Percentiles rank a stretch among this genome's conserved stretches.
phyloP scores from a whole-genome alignment of 202 grass and related monocot species.

The Panicum hallii region DNA sequence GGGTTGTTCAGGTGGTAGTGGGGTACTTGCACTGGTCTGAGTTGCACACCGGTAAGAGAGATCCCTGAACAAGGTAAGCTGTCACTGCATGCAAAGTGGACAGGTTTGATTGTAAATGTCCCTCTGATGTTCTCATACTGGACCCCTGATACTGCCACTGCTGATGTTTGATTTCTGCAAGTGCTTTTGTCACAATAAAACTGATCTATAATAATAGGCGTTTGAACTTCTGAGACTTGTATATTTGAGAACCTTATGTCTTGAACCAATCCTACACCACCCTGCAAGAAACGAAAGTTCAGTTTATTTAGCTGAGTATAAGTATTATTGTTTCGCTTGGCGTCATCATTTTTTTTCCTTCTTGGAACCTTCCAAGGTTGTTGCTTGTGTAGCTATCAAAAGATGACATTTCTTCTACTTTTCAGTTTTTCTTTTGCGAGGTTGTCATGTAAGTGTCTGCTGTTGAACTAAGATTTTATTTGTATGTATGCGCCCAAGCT shows the following conservation, averaged over 20 bases:
- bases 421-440: not conserved
- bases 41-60: slow-evolving; percentile 77
- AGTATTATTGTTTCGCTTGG: slow-evolving; percentile 14
- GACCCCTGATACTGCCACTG: slow-evolving; percentile 81
- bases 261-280: slow-evolving; percentile 86
- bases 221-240: slow-evolving; percentile 91
- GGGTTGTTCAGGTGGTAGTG: slow-evolving; percentile 87
- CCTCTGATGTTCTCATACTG: slow-evolving; percentile 97
- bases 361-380: slow-evolving; percentile 11
- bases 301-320: slow-evolving; percentile 39
- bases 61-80: slow-evolving; percentile 92
- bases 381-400: slow-evolving; percentile 4
- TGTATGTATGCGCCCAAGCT: slow-evolving; percentile 37
- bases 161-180: slow-evolving; percentile 89
- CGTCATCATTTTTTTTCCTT: slow-evolving; percentile 3
- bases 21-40: slow-evolving; percentile 71
- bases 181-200: slow-evolving; percentile 88
- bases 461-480: slow-evolving; percentile 40
- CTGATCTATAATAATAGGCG: slow-evolving; percentile 97
- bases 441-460: not conserved
- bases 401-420: slow-evolving; percentile 6
- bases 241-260: slow-evolving; percentile 97
- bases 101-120: slow-evolving; percentile 90
- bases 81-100: slow-evolving; percentile 97
- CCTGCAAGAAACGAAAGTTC: slow-evolving; percentile 61